Evolutionary conservation across 1,284 basidiomycete species (phyloP), one percentile per base, ranked within the genome.

Genomic region (Fomes fomentarius): DNA sequence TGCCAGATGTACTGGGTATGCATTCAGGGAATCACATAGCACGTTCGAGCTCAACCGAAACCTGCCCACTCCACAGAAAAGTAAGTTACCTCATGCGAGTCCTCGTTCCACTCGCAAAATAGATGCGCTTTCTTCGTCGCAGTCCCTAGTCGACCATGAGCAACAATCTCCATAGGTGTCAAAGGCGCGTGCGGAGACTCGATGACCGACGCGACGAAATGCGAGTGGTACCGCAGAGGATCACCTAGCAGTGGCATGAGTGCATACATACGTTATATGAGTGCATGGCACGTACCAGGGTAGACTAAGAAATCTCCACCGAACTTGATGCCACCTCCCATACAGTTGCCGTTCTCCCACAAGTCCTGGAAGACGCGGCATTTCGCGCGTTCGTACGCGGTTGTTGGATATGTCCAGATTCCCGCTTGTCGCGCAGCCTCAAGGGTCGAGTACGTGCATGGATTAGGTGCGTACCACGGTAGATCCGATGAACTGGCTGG

Each of bases 91-190:
- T 79, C 71, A 38, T 82, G 77, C 64, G 77, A 82, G 39, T 80
- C 79, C 46, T 91, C 85, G 66, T 96, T 85, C 89, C 91, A 96
- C 37, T 87, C 85, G 65, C 94, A 97, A 6, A 99, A 70, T 26
- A 99, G 72, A 69, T 98, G 96, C 0, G 94, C 87, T 74, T 99
- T 99, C 71, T 98, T 99, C 3, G 97, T 98, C 1, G 93, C 96
- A 1, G 97, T 99, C 0, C 96, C 97, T 37, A 99, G 74, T 28
- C 97, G 82, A 4, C 97, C 97, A 69, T 94, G 95, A 0, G 96
- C 95, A 17, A 99, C 90, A 38, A 99, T 82, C 67, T 97, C 94
- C 82, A 95, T 91, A 2, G 95, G 94, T 35, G 81, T 78, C 49
- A 98, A 76, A 0, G 78, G 66, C 10, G 84, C 72, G 8, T 76